Evolutionary conservation across 2,329 filamentous ascomycete species (phyloP), one percentile per base, ranked within the genome.

Genomic region (Stachybotrys chartarum): DNA sequence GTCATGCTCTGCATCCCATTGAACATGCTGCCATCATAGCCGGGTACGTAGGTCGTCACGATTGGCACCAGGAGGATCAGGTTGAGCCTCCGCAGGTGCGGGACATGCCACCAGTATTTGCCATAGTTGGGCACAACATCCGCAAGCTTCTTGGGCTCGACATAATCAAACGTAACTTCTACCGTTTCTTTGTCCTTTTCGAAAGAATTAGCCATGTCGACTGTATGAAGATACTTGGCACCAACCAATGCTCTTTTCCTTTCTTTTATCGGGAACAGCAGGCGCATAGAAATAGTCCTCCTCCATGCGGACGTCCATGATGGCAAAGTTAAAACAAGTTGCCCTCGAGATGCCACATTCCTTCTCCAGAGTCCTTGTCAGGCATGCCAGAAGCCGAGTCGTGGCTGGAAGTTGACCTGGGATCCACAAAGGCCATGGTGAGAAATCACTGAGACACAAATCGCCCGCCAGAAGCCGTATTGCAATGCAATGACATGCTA

Each of bases 81-180:
- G 54, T 78, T 78, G 7, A 79, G 68, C 35, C 68, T 61, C 7
- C 77, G 60, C 1, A 79, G 63, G 64, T 78, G 74, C 1, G 69
- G 66, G 3, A 67, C 64, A 5, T 68, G 67, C 55, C 71, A 77
- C 77, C 77, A 79, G 32, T 67, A 67, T 35, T 66, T 68, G 16
- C 45, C 45, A 47, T 47, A 47, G 45, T 47, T 24, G 16, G 45
- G 45, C 16, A 24, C 45, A 24, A 47, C 45, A 47, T 47, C 45
- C 10, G 45, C 45, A n/a, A 47, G 18, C n/a, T 24, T n/a, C 45
- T 8, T 47, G 10, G 16, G 16, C 45, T 47, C 45, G 45, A 47
- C 45, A 17, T 47, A 47, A 12, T 47, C 45, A n/a, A 17, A n/a
- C 10, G 45, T 47, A 17, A 47, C 45, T 8, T 47, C 45, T 8